A percentile compares a stretch with the other conserved stretches of the same genome.
Evolutionary conservation across 2,329 filamentous ascomycete genomes (phyloP).

Genomic region (Hysterium pulicare): DNA sequence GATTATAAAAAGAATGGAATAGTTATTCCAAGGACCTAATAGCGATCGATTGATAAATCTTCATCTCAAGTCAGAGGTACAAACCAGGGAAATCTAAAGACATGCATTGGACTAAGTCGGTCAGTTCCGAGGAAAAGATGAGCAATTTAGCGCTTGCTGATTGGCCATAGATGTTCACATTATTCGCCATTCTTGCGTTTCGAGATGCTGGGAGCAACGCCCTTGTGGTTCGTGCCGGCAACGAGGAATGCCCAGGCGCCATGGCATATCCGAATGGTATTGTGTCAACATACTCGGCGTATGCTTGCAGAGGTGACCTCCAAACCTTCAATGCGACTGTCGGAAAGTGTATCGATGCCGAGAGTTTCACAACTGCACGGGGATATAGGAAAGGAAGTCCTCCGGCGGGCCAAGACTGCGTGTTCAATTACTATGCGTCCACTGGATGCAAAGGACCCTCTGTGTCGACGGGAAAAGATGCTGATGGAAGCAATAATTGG

Average conservation of each 20-base stretch:
- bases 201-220: not conserved
- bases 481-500: constrained; percentile 8
- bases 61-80: not conserved
- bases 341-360: constrained; percentile 4
- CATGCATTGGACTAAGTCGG: not conserved
- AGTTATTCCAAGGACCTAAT: not conserved
- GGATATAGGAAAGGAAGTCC: constrained; percentile 6
- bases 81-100: not conserved
- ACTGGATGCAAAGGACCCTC: constrained; percentile 4
- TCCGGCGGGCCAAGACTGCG: constrained; percentile 3
- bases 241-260: not conserved
- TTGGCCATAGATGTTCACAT: not conserved
- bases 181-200: not conserved
- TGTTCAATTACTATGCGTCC: constrained; percentile 6
- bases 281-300: constrained; percentile 6
- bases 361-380: constrained; percentile 7
- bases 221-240: not conserved
- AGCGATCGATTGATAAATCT: not conserved
- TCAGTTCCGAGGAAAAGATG: not conserved
- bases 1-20: not conserved
- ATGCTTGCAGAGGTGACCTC: constrained; percentile 6
- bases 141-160: not conserved
- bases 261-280: not conserved
- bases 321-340: constrained; percentile 6
- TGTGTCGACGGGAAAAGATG: constrained; percentile 2